Evolutionary conservation across 2,329 filamentous ascomycete genomes (phyloP).

Genomic region (Fusarium lateritium): DNA sequence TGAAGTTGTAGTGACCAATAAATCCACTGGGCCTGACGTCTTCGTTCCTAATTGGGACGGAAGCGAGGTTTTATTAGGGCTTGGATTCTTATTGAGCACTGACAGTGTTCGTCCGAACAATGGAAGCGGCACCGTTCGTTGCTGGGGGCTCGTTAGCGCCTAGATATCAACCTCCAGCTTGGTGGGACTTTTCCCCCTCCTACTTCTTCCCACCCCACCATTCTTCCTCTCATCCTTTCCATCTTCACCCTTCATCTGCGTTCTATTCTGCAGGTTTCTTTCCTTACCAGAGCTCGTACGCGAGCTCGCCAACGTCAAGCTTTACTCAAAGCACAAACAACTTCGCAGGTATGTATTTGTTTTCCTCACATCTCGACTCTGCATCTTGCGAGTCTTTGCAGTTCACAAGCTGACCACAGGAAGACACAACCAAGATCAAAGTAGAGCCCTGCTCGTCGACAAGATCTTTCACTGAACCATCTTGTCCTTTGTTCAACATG

Average conservation of each 20-base stretch:
- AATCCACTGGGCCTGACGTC: background rate
- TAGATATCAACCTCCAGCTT: slow-evolving; percentile 9
- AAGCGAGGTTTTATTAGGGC: too few relatives aligned
- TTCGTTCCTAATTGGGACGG: background rate
- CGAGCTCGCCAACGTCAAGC: background rate
- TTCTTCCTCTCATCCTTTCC: background rate
- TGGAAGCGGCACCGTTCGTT: background rate
- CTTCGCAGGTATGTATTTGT: background rate
- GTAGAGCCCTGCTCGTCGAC: background rate
- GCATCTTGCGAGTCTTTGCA: background rate
- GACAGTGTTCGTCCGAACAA: slow-evolving; percentile 6
- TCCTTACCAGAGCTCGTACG: background rate
- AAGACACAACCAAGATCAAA: background rate
- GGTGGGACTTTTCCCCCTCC: slow-evolving; percentile 2
- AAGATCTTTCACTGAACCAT: too few relatives aligned
- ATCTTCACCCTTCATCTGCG: background rate
- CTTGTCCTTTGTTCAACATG: background rate
- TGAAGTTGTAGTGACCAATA: background rate
- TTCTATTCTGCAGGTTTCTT: background rate
- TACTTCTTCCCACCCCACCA: slow-evolving; percentile 1
- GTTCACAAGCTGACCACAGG: background rate
- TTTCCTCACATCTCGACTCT: background rate
- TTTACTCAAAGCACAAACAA: background rate
- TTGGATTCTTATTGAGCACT: background rate
- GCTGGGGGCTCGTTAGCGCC: background rate